phyloP scores from a whole-genome alignment of 305 asterid species.

The Rubia tinctorum region DNA sequence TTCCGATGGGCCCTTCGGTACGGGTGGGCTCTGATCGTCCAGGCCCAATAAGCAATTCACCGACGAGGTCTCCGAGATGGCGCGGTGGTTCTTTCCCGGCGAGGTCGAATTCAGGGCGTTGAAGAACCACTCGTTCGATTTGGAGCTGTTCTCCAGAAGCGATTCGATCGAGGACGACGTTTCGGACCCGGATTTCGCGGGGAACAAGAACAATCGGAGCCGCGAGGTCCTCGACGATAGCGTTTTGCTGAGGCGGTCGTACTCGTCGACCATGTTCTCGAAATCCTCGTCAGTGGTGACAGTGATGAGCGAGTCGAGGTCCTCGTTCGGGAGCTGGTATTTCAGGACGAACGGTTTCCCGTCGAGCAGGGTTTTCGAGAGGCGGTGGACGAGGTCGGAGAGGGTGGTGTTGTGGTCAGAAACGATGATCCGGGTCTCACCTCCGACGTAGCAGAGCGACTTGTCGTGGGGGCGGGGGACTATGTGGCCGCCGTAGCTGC shows the following conservation, averaged over 20 bases:
- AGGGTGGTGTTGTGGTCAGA: conserved; percentile 44
- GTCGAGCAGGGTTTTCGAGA: conserved; percentile 47
- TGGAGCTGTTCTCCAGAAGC: conserved; percentile 46
- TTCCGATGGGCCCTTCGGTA: neutral
- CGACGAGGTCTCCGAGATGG: conserved; percentile 16
- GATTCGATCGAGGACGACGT: conserved; percentile 63
- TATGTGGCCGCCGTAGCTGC: conserved; percentile 66
- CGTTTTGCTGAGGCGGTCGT: conserved; percentile 38
- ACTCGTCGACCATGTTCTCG: conserved; percentile 64
- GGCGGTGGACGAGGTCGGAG: conserved; percentile 42
- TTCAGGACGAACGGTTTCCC: conserved; percentile 50
- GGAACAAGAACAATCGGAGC: conserved; percentile 55
- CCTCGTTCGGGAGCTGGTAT: conserved; percentile 64
- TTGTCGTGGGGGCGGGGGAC: conserved; percentile 65
- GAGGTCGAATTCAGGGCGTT: conserved; percentile 38
- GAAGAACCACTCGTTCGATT: conserved; percentile 63
- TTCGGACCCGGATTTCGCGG: conserved; percentile 37
- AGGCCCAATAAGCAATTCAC: conserved; percentile 44
- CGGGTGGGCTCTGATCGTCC: conserved; percentile 12
- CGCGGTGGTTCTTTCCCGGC: neutral
- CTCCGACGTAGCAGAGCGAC: conserved; percentile 58
- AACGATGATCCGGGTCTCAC: conserved; percentile 61
- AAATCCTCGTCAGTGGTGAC: conserved; percentile 55
- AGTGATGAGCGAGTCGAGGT: conserved; percentile 60
- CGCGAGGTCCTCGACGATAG: conserved; percentile 43